Conservation (phyloP, 257 asterid genomes). For the Przewalskia tangutica region DNA sequence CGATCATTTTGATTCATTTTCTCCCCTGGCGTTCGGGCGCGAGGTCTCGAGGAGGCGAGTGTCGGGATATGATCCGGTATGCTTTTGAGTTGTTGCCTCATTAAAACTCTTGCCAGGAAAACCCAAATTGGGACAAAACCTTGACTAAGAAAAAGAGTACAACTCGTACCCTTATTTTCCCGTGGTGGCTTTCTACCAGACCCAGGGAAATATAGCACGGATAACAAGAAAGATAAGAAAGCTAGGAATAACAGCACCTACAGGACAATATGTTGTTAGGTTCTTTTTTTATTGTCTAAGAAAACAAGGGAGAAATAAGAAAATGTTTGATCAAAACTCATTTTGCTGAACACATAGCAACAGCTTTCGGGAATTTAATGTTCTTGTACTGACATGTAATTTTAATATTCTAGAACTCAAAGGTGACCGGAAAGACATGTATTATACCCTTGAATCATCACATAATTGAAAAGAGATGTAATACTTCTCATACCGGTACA, state of each 20-base stretch:
- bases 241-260: slow-evolving; percentile 55
- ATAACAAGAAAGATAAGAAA: slow-evolving; percentile 57
- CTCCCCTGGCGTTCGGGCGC: no score
- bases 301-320: no score
- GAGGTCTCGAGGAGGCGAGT: no score
- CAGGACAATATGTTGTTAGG: slow-evolving; percentile 10
- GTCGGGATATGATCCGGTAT: no score
- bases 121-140: no score
- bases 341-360: background rate
- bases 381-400: background rate
- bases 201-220: slow-evolving; percentile 71
- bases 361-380: background rate
- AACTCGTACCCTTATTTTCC: no score
- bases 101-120: no score
- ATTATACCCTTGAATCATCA: background rate
- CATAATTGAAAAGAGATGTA: background rate
- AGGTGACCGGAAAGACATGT: background rate
- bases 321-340: background rate
- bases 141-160: no score
- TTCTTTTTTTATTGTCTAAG: no score
- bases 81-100: no score
- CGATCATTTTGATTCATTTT: no score
- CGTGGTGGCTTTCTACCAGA: slow-evolving; percentile 27
- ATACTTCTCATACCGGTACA: background rate
- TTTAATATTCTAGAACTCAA: background rate